Base-by-base conservation (phyloP, 202 grass and related monocot species). In the Elaeis oleifera region DNA sequence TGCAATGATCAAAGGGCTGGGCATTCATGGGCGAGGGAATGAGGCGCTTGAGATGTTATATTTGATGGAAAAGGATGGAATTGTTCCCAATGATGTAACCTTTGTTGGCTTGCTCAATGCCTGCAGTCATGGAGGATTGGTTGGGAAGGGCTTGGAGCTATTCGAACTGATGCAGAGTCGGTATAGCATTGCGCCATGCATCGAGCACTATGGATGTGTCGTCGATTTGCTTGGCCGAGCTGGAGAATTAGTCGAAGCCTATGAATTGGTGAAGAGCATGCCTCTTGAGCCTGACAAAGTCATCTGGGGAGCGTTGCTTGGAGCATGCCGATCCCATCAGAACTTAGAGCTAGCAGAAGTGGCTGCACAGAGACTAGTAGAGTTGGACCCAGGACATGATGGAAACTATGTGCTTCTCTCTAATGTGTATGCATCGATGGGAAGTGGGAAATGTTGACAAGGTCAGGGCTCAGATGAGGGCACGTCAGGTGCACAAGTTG, bases 41-140 rank as follows among this genome's bases (percentile, higher is more conserved):
- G 54, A 54, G 28, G 53, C 67, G 23, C 18, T 69, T 49, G 19
- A 21, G 24, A 18, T 69, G 5, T 58, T 69, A 0, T 23, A n/a
- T 48, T 54, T 29, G 13, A 69, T 69, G 66, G 53, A 16, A 57
- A 49, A 54, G 22, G 17, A 44, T 44, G 66, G 66, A 5, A 5
- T 56, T 5, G 27, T 56, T 28, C 66, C 66, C 15, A 69, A 69
- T 69, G 24, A 49, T 23, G 26, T 58, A 58, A 69, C 66, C 18
- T 69, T 69, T 32, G 22, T 69, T 48, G 52, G 66, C 31, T 18
- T 69, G 28, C 53, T 69, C 5, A 58, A 17, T 69, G 66, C 66
- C 17, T 69, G 66, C 28, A 69, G 66, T 28, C 66, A 69, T 69
- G 53, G 66, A 49, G 66, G 66, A 44, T 29, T 69, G 21, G 53